These are phyloP conservation scores for Moricandia arvensis DNA, from an alignment of 345 rosid genomes.

Conservation along the genomic window DNA sequence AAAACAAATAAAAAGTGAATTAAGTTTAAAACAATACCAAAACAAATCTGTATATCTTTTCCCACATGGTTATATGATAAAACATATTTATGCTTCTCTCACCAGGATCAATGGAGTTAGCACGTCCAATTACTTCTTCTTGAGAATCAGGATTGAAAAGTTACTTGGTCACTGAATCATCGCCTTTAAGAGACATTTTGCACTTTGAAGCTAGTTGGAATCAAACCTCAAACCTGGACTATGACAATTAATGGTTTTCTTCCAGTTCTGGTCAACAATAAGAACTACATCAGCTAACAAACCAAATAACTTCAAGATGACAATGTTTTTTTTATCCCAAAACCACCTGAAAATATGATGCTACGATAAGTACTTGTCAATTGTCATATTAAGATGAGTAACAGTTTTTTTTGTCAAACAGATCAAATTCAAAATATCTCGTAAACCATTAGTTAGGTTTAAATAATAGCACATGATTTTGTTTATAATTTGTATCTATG, in stretches of 20 bases:
- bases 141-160: constrained; percentile 9
- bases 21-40: no score
- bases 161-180: background rate
- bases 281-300: background rate
- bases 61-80: background rate
- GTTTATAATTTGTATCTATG: background rate
- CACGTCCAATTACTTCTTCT: background rate
- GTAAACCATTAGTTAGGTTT: background rate
- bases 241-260: background rate
- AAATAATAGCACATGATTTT: background rate
- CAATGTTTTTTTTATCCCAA: background rate
- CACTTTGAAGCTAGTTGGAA: background rate
- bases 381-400: background rate
- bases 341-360: background rate
- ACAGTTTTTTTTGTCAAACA: background rate
- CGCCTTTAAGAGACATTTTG: background rate
- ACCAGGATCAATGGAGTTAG: constrained; percentile 90
- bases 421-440: background rate
- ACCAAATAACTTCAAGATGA: background rate
- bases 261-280: background rate
- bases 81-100: background rate
- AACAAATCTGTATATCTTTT: background rate
- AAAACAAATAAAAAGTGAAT: no score
- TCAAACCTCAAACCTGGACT: background rate
- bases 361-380: background rate